These are phyloP conservation scores for Plasmopara viticola DNA, from an alignment of 352 stramenopile species.

Conservation along the genomic window DNA sequence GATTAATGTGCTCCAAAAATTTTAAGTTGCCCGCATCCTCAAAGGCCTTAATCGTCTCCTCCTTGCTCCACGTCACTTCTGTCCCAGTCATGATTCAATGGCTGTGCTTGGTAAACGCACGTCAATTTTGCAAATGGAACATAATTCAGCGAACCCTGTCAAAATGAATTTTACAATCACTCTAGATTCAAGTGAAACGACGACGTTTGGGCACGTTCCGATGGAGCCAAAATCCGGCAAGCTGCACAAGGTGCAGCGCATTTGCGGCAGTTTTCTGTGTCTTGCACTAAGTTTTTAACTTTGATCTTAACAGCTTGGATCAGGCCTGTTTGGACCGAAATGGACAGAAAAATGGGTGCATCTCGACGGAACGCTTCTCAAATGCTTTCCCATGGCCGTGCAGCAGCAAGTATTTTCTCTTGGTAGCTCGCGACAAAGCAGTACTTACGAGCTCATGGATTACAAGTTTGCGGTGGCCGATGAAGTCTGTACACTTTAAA, in stretches of 20 bases:
- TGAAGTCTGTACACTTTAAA: constrained; percentile 23
- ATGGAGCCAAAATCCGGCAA: constrained; percentile 23
- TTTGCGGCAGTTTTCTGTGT: neutral
- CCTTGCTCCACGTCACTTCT: constrained; percentile 37
- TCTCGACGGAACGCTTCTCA: constrained; percentile 59
- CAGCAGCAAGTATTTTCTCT: constrained; percentile 51
- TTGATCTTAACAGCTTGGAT: constrained; percentile 29
- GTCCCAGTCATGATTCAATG: constrained; percentile 21
- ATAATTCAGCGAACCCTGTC: neutral
- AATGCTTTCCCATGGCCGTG: constrained; percentile 67
- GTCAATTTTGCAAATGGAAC: too few species aligned
- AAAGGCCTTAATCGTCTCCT: constrained; percentile 44
- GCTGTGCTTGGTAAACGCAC: too few species aligned
- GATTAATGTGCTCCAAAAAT: constrained; percentile 68
- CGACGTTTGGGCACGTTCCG: neutral
- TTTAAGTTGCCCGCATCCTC: constrained; percentile 55
- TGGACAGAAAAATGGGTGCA: constrained; percentile 83
- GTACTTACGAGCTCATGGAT: constrained; percentile 35
- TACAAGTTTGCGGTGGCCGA: constrained; percentile 41
- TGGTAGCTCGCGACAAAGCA: constrained; percentile 41
- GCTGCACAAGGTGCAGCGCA: constrained; percentile 42
- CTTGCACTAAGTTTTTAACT: neutral
- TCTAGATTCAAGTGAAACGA: neutral
- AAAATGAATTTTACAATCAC: neutral
- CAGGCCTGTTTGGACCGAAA: constrained; percentile 55